Evolutionary conservation across 2,329 filamentous ascomycete species (phyloP), one percentile per base, ranked within the genome.

Genomic region (Diaporthe destruens): DNA sequence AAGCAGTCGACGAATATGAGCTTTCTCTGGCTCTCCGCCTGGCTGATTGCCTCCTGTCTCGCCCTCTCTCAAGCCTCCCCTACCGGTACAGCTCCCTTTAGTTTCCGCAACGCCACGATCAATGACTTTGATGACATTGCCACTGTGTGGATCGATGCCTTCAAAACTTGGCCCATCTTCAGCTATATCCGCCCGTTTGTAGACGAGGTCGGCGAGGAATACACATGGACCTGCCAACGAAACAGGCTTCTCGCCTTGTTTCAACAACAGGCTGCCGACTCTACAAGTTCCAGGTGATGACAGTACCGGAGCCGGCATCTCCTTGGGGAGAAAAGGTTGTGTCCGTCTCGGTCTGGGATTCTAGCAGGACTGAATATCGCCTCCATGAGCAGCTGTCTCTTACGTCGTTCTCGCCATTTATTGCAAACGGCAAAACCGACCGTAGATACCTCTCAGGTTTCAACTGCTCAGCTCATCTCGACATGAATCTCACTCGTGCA

Each of bases 101-200:
- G 44, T 9, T 55, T 72, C 20, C 72, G 72, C 36, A 63, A 72
- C 47, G 72, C 72, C 51, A 66, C 57, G 12, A 36, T 70, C 18
- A 65, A 59, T n/a, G 72, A 74, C 18, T 12, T 72, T n/a, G 72
- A 74, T 44, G 72, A 72, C 32, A 49, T 72, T 9, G 66, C 29
- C n/a, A 67, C 66, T 14, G 72, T 72, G 6, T 14, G 14, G 23
- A 42, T 69, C 18, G 70, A 72, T 3, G 72, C 72, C 8, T 74
- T 74, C 57, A 49, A 47, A 20, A 61, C 51, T 20, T 18, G n/a
- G 34, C 56, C 65, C 1, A 0, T 49, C 36, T 72, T 44, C 42
- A 55, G 49, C 6, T 74, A 74, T 39, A 54, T 74, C 16, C 42
- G 29, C 39, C 72, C 69, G 42, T 74, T 74, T 36, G 56, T 9